A percentile compares a stretch with the other conserved stretches of the same genome.
Evolutionary conservation across 345 rosid species (phyloP).

Genomic region (Rhodamnia rubescens): DNA sequence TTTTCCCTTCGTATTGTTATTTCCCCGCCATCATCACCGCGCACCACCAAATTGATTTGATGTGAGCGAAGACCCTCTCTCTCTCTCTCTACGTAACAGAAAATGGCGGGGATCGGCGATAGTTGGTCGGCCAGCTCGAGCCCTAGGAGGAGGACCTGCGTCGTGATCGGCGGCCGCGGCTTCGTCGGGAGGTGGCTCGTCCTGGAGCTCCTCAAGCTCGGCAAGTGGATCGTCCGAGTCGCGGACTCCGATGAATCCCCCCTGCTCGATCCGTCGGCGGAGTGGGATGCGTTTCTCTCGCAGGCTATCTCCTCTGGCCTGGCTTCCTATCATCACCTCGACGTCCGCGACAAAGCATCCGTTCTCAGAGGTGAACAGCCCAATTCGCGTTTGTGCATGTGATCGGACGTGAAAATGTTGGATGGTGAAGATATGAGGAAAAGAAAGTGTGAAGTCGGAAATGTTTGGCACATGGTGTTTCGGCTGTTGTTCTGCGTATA

Average conservation of each 20-base stretch:
- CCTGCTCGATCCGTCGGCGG: conserved; percentile 28
- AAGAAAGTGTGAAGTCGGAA: background rate
- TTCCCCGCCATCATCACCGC: conserved; percentile 1
- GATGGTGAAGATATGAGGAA: background rate
- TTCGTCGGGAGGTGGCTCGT: conserved; percentile 78
- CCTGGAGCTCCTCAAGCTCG: conserved; percentile 43
- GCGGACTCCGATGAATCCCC: conserved; percentile 54
- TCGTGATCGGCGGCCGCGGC: conserved; percentile 79
- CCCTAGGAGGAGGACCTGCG: conserved; percentile 36
- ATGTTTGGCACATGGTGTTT: background rate
- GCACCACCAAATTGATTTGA: background rate
- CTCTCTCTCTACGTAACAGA: background rate
- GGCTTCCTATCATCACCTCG: conserved; percentile 57
- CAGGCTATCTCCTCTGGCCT: conserved; percentile 54
- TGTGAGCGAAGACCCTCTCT: background rate
- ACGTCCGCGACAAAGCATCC: conserved; percentile 51
- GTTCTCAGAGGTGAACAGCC: conserved; percentile 39
- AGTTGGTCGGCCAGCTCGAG: background rate
- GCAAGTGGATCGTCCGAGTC: conserved; percentile 73
- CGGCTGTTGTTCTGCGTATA: background rate
- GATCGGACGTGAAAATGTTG: background rate
- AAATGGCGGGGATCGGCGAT: conserved; percentile 5
- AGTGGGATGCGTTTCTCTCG: conserved; percentile 42
- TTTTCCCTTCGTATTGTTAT: background rate
- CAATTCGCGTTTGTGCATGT: background rate